A percentile compares a stretch with the other conserved stretches of the same genome.
Conservation (phyloP, 2,329 filamentous ascomycete species). For the Apiospora sp. region DNA sequence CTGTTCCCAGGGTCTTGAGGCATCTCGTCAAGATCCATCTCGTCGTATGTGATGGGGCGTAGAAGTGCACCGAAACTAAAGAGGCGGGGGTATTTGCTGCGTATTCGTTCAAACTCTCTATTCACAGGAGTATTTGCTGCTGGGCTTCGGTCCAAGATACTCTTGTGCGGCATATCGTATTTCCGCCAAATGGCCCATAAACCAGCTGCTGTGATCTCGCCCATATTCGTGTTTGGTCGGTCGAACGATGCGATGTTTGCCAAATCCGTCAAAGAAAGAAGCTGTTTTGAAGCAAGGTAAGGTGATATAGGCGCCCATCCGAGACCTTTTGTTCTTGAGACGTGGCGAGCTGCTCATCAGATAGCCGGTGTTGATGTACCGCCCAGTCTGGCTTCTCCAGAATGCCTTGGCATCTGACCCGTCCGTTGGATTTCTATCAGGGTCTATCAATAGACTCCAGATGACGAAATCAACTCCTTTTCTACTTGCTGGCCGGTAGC, state of each 20-base stretch:
- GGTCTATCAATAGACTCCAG: background rate
- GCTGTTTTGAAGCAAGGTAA: background rate
- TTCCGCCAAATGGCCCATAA: background rate
- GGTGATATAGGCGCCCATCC: background rate
- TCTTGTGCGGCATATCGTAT: background rate
- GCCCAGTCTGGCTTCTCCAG: background rate
- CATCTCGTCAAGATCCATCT: background rate
- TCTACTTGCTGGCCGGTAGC: background rate
- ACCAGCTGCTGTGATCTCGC: background rate
- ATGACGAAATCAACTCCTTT: conserved; percentile 1
- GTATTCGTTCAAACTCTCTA: background rate
- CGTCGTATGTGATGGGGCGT: background rate
- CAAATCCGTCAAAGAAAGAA: background rate
- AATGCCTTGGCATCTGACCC: background rate
- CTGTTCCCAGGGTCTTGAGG: background rate
- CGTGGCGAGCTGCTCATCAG: background rate
- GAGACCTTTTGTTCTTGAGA: background rate
- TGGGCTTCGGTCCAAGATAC: background rate
- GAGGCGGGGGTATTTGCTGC: background rate
- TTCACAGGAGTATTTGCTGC: background rate
- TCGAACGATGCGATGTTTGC: background rate
- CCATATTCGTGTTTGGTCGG: background rate
- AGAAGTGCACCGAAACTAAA: background rate
- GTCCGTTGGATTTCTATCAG: background rate
- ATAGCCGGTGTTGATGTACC: background rate